These are phyloP conservation scores for Penicillium italicum DNA, from an alignment of 2,329 filamentous ascomycete species.

Conservation along the genomic window DNA sequence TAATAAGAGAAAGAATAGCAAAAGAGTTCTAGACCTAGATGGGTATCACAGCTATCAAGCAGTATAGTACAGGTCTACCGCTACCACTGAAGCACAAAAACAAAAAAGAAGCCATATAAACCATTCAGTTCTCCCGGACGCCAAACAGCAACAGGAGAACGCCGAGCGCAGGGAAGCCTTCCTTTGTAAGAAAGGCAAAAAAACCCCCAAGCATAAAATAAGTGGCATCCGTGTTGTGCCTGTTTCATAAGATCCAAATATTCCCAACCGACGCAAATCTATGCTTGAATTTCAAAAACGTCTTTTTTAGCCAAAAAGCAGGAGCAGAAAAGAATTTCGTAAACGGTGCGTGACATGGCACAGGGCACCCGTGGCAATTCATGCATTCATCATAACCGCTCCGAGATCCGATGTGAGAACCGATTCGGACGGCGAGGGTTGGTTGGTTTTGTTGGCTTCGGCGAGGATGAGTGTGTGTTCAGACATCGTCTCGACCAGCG, in stretches of 20 bases:
- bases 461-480: constrained; percentile 32
- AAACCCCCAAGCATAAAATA: constrained; percentile 7
- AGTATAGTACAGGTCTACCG: constrained; percentile 28
- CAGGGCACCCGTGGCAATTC: constrained; percentile 8
- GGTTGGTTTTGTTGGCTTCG: constrained; percentile 24
- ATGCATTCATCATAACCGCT: constrained; percentile 36
- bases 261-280: constrained; percentile 15
- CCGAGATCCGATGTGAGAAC: constrained; percentile 29
- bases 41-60: constrained; percentile 28
- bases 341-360: constrained; percentile 1
- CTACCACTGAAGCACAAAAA: constrained; percentile 15
- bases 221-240: not conserved
- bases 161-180: not conserved
- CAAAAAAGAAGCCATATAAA: not conserved
- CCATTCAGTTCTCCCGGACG: constrained; percentile 6
- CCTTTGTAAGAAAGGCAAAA: constrained; percentile 1
- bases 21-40: constrained; percentile 17
- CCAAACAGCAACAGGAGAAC: constrained; percentile 3
- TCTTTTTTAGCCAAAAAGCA: constrained; percentile 12
- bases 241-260: constrained; percentile 10
- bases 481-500: constrained; percentile 33
- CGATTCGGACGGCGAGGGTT: constrained; percentile 20
- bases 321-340: constrained; percentile 19
- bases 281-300: constrained; percentile 14
- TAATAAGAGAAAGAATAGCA: not conserved